These are phyloP conservation scores for Aureobasidium sp. DNA, from an alignment of 2,329 filamentous ascomycete genomes.

Conservation along the genomic window DNA sequence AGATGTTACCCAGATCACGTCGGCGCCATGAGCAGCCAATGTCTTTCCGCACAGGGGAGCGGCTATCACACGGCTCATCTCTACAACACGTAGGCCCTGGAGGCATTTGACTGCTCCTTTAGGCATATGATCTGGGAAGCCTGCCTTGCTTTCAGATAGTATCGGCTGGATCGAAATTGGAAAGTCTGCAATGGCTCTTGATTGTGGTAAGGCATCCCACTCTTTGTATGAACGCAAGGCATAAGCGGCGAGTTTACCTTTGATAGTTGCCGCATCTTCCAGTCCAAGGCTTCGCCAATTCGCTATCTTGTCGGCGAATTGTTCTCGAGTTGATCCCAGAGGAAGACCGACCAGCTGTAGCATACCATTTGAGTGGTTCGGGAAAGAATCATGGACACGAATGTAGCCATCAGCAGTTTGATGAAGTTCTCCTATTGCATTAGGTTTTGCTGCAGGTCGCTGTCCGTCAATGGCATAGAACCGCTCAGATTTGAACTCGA, in stretches of 20 bases:
- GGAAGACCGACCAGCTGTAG: neutral
- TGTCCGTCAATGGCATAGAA: neutral
- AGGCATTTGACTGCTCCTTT: neutral
- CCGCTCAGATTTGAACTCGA: neutral
- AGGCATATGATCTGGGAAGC: neutral
- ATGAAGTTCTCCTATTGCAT: neutral
- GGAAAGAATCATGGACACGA: neutral
- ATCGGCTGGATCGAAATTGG: neutral
- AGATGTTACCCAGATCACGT: conserved; percentile 23
- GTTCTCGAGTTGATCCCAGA: neutral
- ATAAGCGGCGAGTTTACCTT: neutral
- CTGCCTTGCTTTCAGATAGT: neutral
- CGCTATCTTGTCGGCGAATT: neutral
- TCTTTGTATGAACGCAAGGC: neutral
- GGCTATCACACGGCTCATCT: conserved; percentile 23
- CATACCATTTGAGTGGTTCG: neutral
- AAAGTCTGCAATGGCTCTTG: neutral
- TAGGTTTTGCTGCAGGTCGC: neutral
- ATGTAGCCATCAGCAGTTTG: neutral
- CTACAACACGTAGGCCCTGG: conserved; percentile 1
- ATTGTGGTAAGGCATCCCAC: neutral
- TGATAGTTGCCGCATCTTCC: neutral
- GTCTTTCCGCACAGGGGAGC: conserved; percentile 22
- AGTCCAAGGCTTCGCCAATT: neutral
- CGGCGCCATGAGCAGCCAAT: conserved; percentile 24